Evolutionary conservation across 441 rosid species (phyloP).

Genomic region (Mallotus repandus): DNA sequence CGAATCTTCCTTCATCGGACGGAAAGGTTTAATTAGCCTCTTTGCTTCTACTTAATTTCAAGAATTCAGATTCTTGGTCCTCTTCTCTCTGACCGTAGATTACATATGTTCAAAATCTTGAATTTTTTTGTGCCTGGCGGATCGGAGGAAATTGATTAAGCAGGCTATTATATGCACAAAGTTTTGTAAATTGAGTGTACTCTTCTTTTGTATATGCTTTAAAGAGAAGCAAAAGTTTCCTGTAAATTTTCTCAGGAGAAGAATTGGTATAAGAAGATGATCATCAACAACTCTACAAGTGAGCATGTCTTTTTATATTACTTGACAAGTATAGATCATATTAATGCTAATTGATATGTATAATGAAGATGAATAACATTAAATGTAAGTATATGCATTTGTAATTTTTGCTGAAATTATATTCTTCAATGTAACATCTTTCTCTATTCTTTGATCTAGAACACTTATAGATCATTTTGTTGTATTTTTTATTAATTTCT

Average conservation of each 20-base stretch:
- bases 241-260: constrained; percentile 13
- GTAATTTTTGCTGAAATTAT: no score
- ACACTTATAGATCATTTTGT: no score
- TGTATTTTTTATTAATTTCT: no score
- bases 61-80: not conserved
- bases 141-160: no score
- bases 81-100: constrained; percentile 23
- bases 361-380: not conserved
- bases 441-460: no score
- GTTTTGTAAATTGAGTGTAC: constrained; percentile 29
- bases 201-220: constrained; percentile 10
- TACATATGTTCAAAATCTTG: no score
- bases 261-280: constrained; percentile 2
- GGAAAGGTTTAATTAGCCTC: constrained; percentile 67
- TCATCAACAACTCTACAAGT: not conserved
- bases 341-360: not conserved
- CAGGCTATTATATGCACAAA: not conserved
- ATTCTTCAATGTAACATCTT: no score
- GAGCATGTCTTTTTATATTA: not conserved
- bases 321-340: not conserved
- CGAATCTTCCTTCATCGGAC: constrained; percentile 40
- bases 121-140: no score
- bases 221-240: constrained; percentile 16
- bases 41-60: no score
- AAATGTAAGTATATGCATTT: no score